Evolutionary conservation across 1,284 basidiomycete genomes (phyloP), one percentile per base, ranked within the genome.

Genomic region (Peniophora sp.): DNA sequence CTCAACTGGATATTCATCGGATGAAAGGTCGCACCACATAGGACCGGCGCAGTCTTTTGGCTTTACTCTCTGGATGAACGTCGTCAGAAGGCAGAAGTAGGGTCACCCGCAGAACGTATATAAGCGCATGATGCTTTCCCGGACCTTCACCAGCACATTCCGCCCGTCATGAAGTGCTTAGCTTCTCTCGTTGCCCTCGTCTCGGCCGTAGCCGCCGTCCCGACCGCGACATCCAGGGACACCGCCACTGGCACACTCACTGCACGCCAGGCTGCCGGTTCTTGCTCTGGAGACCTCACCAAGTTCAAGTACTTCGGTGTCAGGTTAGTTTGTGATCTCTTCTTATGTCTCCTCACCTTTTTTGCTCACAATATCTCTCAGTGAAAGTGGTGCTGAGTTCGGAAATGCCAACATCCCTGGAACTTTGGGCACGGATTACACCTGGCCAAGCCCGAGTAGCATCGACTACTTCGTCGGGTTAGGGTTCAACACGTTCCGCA

Each of bases 251-350:
- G 53, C 27, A 42, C 56, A 11, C 54, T 52, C n/a, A 47, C 54
- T 45, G 50, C 55, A 32, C 18, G 54, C 0, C 53, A 59, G 3
- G 48, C 52, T 14, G 24, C 50, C 17, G 51, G 53, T 14, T 43
- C 54, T 39, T 73, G 72, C 61, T 57, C 72, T 11, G 67, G 68
- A 24, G 59, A 65, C 11, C 63, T 61, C 57, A 79, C 75, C 45
- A 81, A 81, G 63, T 83, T 84, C 73, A 69, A 72, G 58, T 80
- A 68, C 67, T 81, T 81, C 56, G 81, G 81, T 64, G 80, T 82
- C 32, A n/a, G n/a, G n/a, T n/a, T n/a, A n/a, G n/a, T n/a, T n/a
- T n/a, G n/a, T n/a, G n/a, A n/a, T n/a, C n/a, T n/a, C n/a, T n/a
- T n/a, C n/a, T n/a, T n/a, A n/a, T n/a, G n/a, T n/a, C n/a, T n/a